Base-by-base conservation (phyloP, 352 stramenopile genomes). In the Globisporangium paroecandrum region DNA sequence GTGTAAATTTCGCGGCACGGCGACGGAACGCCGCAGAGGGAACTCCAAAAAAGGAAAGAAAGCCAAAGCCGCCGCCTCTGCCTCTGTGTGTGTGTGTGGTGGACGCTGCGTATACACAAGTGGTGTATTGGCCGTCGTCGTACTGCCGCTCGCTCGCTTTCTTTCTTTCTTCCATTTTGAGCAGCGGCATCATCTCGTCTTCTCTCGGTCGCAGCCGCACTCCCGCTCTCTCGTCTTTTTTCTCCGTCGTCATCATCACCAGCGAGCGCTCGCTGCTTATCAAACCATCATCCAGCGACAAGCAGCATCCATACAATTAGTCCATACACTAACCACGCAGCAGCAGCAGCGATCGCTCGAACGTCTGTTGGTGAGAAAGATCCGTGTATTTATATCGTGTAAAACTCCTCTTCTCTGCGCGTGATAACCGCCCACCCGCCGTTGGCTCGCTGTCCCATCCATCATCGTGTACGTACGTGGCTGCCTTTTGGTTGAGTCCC, bases 1-100 rank as follows among this genome's bases (percentile, higher is more conserved):
- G 60, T 24, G 60, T 59, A 58, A 58, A 59, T 20, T 66, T 66
- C 60, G 51, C 60, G 60, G 60, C 60, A 66, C 60, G 2, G 60
- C 60, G 60, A 66, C 60, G 47, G 60, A 66, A 66, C 60, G 27
- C 25, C 18, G 18, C 20, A 13, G n/a, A 7, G n/a, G 8, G 8
- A 15, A 29, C 38, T 27, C 43, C 24, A 65, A 66, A 66, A 66
- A 66, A 59, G 20, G 60, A 66, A 66, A 43, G 46, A 57, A 58
- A 4, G 12, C 8, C 22, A 53, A 41, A 20, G 15, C 13, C 29
- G 29, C 29, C 29, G 4, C 29, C 29, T 32, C 29, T 32, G 29
- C n/a, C 56, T 55, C 58, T 55, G 13, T 20, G 6, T 43, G 32
- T 53, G n/a, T 57, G 9, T 32, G 20, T 46, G 27, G 53, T 18